phyloP scores from a whole-genome alignment of 2,329 filamentous ascomycete species.

The Curvularia eragrostidis region DNA sequence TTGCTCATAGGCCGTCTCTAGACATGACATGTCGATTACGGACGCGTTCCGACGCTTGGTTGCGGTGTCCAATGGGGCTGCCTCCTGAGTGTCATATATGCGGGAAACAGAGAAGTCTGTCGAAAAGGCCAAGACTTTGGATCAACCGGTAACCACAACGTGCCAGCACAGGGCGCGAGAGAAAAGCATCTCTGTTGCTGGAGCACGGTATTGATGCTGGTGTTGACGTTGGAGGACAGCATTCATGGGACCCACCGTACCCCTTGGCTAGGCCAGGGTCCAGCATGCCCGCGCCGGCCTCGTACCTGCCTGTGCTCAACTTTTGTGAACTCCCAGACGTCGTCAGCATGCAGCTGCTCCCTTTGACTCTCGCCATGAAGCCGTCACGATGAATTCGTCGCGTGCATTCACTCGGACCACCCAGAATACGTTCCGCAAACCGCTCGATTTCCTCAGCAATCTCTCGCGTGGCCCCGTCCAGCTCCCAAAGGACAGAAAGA shows the following conservation, averaged over 20 bases:
- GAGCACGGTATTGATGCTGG: conserved; percentile 44
- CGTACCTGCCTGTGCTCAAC: conserved; percentile 27
- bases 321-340: conserved; percentile 15
- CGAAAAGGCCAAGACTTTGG: not conserved
- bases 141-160: not conserved
- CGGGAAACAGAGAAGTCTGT: not conserved
- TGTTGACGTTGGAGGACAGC: conserved; percentile 18
- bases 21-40: too few species aligned
- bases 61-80: not conserved
- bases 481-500: conserved; percentile 26
- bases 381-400: conserved; percentile 43
- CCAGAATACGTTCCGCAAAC: conserved; percentile 42
- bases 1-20: not conserved
- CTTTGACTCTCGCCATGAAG: conserved; percentile 35
- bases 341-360: conserved; percentile 22
- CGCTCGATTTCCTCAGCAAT: conserved; percentile 47
- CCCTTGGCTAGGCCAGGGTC: conserved; percentile 17
- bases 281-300: conserved; percentile 12
- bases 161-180: not conserved
- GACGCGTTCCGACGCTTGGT: not conserved
- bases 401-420: conserved; percentile 43
- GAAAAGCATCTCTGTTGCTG: not conserved
- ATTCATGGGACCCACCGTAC: conserved; percentile 10
- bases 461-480: conserved; percentile 31
- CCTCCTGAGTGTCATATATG: not conserved